A percentile compares a stretch with the other conserved stretches of the same genome.
phyloP scores from a whole-genome alignment of 768 basidiomycete genomes.

The Tylopilus vinaceipallidus region DNA sequence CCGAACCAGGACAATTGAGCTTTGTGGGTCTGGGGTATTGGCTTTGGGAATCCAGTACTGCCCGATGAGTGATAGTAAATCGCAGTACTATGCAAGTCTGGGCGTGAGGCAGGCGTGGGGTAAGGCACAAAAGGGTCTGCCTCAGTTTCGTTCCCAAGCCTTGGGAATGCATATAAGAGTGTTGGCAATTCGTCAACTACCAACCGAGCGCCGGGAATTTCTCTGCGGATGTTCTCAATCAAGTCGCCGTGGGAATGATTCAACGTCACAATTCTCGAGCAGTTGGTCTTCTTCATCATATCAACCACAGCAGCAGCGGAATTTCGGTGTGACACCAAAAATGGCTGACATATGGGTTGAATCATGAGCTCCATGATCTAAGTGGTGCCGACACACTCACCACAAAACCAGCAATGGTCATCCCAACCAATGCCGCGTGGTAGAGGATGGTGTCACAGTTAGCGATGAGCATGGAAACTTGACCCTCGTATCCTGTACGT shows the following conservation, averaged over 20 bases:
- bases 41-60: conserved; percentile 46
- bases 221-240: conserved; percentile 4
- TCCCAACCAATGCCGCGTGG: conserved; percentile 14
- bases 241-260: conserved; percentile 9
- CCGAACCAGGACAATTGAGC: conserved; percentile 29
- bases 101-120: neutral
- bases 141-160: conserved; percentile 32
- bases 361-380: conserved; percentile 17
- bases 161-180: conserved; percentile 35
- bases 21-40: conserved; percentile 34
- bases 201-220: neutral
- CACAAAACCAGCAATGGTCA: conserved; percentile 28
- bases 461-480: conserved; percentile 33
- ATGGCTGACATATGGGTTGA: conserved; percentile 17
- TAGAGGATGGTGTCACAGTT: conserved; percentile 25
- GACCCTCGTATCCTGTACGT: conserved; percentile 14
- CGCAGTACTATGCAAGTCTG: conserved; percentile 1
- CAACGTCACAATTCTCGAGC: conserved; percentile 12
- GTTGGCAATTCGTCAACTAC: conserved; percentile 12
- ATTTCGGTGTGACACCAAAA: conserved; percentile 30
- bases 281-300: conserved; percentile 9
- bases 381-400: conserved; percentile 32
- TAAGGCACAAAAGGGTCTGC: conserved; percentile 12
- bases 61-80: conserved; percentile 24
- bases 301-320: conserved; percentile 1